Conservation (phyloP, 805 yeast species). For the Hanseniaspora thailandica region DNA sequence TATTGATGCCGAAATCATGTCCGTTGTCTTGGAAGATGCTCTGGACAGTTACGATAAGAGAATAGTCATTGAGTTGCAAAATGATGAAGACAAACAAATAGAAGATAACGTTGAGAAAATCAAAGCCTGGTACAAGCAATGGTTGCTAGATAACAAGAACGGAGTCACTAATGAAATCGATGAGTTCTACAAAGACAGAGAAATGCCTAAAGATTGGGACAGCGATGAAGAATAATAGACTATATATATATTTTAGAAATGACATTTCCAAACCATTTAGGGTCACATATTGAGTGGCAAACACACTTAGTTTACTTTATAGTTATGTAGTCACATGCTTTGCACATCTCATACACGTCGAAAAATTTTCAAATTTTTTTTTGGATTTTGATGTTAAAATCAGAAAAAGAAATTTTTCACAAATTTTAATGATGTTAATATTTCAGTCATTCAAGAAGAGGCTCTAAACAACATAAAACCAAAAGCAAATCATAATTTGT, state of each 20-base stretch:
- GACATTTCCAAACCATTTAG: not conserved
- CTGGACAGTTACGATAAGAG: slow-evolving; percentile 66
- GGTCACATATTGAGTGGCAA: too few relatives aligned
- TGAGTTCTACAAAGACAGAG: slow-evolving; percentile 14
- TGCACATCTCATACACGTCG: not conserved
- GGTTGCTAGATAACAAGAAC: slow-evolving; percentile 47
- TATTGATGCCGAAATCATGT: slow-evolving; percentile 94
- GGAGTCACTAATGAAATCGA: slow-evolving; percentile 46
- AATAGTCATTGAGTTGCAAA: slow-evolving; percentile 67
- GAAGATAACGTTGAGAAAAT: slow-evolving; percentile 75
- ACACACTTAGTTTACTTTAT: too few relatives aligned
- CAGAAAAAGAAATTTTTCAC: not conserved
- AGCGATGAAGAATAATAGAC: not conserved
- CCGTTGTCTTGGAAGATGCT: slow-evolving; percentile 78
- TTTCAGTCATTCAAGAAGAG: not conserved
- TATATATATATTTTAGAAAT: not conserved
- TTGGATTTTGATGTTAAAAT: not conserved
- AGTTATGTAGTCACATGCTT: not conserved
- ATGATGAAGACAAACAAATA: slow-evolving; percentile 63
- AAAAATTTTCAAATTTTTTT: not conserved
- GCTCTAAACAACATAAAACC: too few relatives aligned
- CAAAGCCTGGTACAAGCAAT: slow-evolving; percentile 57
- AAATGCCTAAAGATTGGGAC: not conserved
- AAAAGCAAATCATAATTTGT: not conserved
- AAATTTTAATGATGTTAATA: not conserved